A percentile compares a stretch with the other conserved stretches of the same genome.
phyloP scores from a whole-genome alignment of 1,284 basidiomycete genomes.

The Mycena citricolor region DNA sequence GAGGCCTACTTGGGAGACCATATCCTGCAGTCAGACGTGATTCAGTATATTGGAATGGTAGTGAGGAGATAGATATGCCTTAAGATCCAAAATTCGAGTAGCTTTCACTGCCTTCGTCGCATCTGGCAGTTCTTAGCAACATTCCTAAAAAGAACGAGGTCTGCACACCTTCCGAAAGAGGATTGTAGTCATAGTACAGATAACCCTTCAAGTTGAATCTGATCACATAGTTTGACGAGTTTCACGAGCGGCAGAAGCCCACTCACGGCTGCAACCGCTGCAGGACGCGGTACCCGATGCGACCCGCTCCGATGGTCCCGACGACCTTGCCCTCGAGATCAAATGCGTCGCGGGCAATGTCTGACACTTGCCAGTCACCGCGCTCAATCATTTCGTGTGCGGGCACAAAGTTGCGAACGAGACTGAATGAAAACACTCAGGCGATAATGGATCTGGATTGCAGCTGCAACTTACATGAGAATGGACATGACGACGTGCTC shows the following conservation, averaged over 20 bases:
- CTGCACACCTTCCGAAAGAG: slow-evolving; percentile 63
- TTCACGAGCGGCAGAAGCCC: too few relatives aligned
- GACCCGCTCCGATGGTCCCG: slow-evolving; percentile 84
- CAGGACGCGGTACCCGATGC: slow-evolving; percentile 90
- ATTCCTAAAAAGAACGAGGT: background rate
- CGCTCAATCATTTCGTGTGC: slow-evolving; percentile 85
- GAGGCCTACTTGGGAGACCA: slow-evolving; percentile 53
- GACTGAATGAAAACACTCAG: slow-evolving; percentile 77
- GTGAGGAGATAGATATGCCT: slow-evolving; percentile 35
- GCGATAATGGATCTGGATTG: slow-evolving; percentile 75
- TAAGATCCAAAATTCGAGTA: slow-evolving; percentile 78
- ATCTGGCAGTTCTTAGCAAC: slow-evolving; percentile 34
- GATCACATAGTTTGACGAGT: background rate
- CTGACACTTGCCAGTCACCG: slow-evolving; percentile 85
- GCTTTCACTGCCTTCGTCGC: slow-evolving; percentile 73
- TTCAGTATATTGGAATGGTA: background rate
- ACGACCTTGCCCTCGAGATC: slow-evolving; percentile 92
- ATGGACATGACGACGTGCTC: slow-evolving; percentile 75
- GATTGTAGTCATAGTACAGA: slow-evolving; percentile 89
- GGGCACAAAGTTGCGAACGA: slow-evolving; percentile 86
- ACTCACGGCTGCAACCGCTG: slow-evolving; percentile 72
- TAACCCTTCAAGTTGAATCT: slow-evolving; percentile 88
- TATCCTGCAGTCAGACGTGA: slow-evolving; percentile 54
- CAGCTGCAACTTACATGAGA: slow-evolving; percentile 11
- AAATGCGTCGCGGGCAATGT: slow-evolving; percentile 78